A percentile compares a stretch with the other conserved stretches of the same genome.
Conservation (phyloP, 164 flowering plant species). For the Stephania cephalantha region DNA sequence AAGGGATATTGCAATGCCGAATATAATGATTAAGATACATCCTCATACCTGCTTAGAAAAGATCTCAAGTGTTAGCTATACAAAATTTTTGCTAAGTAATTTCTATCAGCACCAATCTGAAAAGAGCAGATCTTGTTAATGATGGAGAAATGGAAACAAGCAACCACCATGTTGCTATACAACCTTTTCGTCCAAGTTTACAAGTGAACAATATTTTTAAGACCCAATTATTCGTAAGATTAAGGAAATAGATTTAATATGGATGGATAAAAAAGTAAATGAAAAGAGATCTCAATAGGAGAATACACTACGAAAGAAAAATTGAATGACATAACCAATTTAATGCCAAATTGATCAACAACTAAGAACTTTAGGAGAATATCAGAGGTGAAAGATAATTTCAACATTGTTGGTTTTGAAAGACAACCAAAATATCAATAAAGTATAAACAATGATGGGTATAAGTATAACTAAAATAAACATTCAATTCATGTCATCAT, state of each 20-base stretch:
- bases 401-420: neutral
- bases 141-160: neutral
- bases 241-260: no score
- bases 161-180: neutral
- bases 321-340: neutral
- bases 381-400: neutral
- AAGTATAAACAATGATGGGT: no score
- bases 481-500: neutral
- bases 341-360: neutral
- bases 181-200: neutral
- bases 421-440: no score
- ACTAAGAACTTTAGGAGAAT: neutral
- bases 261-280: no score
- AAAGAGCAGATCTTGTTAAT: neutral
- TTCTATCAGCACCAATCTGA: slow-evolving; percentile 50
- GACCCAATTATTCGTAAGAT: no score
- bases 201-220: neutral
- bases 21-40: neutral
- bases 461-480: neutral
- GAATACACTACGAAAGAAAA: neutral
- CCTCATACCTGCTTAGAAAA: slow-evolving; percentile 72
- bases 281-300: neutral
- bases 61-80: slow-evolving; percentile 91
- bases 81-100: slow-evolving; percentile 67
- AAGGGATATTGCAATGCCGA: neutral